These are phyloP conservation scores for Exophiala bonariae DNA, from an alignment of 2,329 filamentous ascomycete genomes.

Conservation along the genomic window DNA sequence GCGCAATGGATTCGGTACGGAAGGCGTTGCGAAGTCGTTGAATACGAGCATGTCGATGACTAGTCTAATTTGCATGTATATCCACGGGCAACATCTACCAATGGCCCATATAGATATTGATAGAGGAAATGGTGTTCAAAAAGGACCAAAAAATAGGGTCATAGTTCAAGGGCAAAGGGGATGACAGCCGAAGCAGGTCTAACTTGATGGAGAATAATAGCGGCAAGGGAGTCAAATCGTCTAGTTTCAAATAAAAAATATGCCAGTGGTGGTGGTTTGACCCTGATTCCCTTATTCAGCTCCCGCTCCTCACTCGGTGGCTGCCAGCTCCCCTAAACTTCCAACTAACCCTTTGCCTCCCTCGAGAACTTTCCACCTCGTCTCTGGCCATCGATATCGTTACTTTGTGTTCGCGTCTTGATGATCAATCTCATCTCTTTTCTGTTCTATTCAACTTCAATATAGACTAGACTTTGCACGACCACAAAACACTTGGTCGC, in stretches of 20 bases:
- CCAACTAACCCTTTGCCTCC: background rate
- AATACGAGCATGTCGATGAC: background rate
- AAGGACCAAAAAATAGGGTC: too few relatives aligned
- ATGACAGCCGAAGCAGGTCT: constrained; percentile 9
- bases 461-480: background rate
- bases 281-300: too few relatives aligned
- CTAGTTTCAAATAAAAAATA: too few relatives aligned
- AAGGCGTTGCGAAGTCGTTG: too few relatives aligned
- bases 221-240: background rate
- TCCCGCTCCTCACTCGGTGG: too few relatives aligned
- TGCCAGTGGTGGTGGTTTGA: too few relatives aligned
- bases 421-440: background rate
- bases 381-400: background rate
- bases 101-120: too few relatives aligned
- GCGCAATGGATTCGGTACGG: too few relatives aligned
- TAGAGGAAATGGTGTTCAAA: too few relatives aligned
- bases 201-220: constrained; percentile 5
- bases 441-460: background rate
- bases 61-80: background rate
- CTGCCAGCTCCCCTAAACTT: too few relatives aligned
- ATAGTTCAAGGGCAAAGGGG: constrained; percentile 4
- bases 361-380: background rate
- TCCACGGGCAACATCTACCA: too few relatives aligned
- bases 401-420: background rate
- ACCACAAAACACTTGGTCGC: too few relatives aligned